Evolutionary conservation across 192 early-diverging fungal species (phyloP), one percentile per base, ranked within the genome.

Genomic region (Phlyctochytrium planicorne): DNA sequence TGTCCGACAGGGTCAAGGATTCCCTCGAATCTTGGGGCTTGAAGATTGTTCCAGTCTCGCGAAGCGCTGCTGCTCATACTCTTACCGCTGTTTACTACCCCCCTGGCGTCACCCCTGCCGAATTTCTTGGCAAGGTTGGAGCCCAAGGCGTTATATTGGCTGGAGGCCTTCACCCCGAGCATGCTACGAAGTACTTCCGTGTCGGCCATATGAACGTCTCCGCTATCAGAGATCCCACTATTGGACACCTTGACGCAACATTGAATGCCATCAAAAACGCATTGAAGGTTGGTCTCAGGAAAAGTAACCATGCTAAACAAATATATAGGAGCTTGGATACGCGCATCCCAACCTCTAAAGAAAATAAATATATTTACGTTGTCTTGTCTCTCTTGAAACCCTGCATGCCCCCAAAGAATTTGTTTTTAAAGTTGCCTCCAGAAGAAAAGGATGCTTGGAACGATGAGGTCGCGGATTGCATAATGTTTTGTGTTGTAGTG

Each of bases 151-250:
- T 98, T 47, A 88, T 95, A 27, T 84, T 94, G 57, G 96, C 96
- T 36, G 96, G 94, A 68, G 96, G 96, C 59, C 88, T 98, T 50
- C 90, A 94, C 61, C 81, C 82, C 16, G 83, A 87, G 50, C 85
- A 92, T 61, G 90, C 90, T 1, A 74, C 88, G 27, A 88, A 93
- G 70, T 98, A 98, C 83, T 98, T 98, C 86, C 91, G 96, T 59
- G 82, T 97, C 35, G 95, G 91, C 31, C 82, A 84, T 53, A 84
- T 84, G 82, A 84, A 80, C 57, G 73, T 84, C 10, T 72, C 72
- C n/a, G 77, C 77, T 17, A 62, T 75, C 3, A 71, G 69, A 60
- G 77, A 75, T 34, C 12, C 65, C 1, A 31, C 73, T 25, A 57
- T 68, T 34, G 68, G 69, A 17, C 82, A 84, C 66, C 55, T 84